Evolutionary conservation across 2,329 filamentous ascomycete species (phyloP).

Genomic region (Sporothrix dimorphospora): DNA sequence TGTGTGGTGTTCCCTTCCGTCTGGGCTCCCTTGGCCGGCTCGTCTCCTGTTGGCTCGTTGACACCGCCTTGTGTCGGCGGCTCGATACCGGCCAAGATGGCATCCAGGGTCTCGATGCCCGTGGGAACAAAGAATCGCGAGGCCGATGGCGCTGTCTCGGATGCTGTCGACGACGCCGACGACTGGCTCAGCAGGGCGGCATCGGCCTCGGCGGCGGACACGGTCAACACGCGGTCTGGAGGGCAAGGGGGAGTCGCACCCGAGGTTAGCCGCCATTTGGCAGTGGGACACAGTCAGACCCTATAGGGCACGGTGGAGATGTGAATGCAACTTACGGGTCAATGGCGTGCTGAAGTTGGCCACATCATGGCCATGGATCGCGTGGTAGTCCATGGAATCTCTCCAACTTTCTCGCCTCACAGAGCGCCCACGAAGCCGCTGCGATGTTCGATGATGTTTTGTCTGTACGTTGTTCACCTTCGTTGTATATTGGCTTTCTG

Average conservation of each 20-base stretch:
- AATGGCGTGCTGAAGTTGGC: conserved; percentile 61
- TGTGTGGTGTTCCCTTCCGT: background rate
- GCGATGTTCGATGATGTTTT: background rate
- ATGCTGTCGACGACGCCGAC: conserved; percentile 24
- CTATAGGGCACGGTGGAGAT: background rate
- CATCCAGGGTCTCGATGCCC: conserved; percentile 58
- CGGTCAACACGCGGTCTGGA: conserved; percentile 73
- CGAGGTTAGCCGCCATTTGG: background rate
- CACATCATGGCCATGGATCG: conserved; percentile 62
- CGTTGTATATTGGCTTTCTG: background rate
- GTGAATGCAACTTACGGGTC: conserved; percentile 51
- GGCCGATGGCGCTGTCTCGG: background rate
- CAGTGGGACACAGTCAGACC: background rate
- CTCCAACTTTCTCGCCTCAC: background rate
- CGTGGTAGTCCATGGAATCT: conserved; percentile 59
- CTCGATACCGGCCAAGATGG: conserved; percentile 45
- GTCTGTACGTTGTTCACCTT: background rate
- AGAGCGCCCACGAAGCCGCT: background rate
- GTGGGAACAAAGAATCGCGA: conserved; percentile 53
- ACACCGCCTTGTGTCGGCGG: conserved; percentile 18
- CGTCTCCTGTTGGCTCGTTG: background rate
- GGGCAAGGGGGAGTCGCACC: conserved; percentile 25
- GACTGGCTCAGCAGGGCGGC: conserved; percentile 28
- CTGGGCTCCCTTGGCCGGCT: background rate
- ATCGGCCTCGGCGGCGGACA: conserved; percentile 73